Evolutionary conservation across 2,329 filamentous ascomycete species (phyloP).

Genomic region (Pleurostoma richardsiae): DNA sequence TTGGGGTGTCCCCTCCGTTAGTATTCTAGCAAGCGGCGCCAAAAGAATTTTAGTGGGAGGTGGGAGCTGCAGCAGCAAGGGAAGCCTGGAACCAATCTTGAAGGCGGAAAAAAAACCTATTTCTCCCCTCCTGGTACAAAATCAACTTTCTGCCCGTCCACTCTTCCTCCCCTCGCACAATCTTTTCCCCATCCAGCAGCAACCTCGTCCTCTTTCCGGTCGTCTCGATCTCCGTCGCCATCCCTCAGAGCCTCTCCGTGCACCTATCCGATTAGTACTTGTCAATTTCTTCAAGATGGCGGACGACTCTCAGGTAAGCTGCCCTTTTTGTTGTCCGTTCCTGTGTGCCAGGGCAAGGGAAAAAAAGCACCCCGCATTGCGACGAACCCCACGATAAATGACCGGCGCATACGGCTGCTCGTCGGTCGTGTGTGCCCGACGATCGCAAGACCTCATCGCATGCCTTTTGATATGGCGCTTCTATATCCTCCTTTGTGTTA

Average conservation of each 20-base stretch:
- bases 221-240: conserved; percentile 19
- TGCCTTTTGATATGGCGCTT: conserved; percentile 3
- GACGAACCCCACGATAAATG: conserved; percentile 12
- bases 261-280: conserved; percentile 17
- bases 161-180: too few relatives aligned
- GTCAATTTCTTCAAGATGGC: conserved; percentile 50
- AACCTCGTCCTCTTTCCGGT: not conserved
- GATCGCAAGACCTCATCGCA: not conserved
- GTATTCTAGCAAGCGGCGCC: not conserved
- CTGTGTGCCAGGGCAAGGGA: conserved; percentile 14
- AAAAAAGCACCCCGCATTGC: conserved; percentile 43
- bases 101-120: not conserved
- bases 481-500: conserved; percentile 8
- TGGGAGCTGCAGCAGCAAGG: not conserved
- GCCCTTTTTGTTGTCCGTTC: conserved; percentile 7
- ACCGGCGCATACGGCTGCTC: not conserved
- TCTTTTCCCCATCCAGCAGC: not conserved
- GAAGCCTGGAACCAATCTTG: not conserved
- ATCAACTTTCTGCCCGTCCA: not conserved
- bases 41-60: not conserved
- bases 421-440: not conserved
- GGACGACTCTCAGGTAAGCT: conserved; percentile 47
- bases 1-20: not conserved
- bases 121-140: not conserved
- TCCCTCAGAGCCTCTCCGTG: conserved; percentile 25